Evolutionary conservation across 208 protist species (phyloP).

Genomic region (Novymonas esmeraldas): DNA sequence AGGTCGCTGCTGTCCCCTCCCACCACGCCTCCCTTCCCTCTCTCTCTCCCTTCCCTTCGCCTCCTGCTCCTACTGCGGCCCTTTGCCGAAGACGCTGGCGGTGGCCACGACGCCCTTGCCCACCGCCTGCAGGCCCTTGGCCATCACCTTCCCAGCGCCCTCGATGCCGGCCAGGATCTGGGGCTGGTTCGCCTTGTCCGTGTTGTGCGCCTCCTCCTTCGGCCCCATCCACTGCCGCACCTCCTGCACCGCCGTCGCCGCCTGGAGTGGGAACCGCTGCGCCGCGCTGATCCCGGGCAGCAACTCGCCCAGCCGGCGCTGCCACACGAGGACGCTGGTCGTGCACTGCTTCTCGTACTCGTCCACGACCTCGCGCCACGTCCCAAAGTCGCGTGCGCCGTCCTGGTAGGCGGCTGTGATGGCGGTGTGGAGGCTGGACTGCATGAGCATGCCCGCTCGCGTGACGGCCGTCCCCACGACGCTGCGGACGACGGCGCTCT

Average conservation of each 20-base stretch:
- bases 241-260: slow-evolving; percentile 52
- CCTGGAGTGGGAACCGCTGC: slow-evolving; percentile 74
- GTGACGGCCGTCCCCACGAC: slow-evolving; percentile 78
- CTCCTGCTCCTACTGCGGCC: slow-evolving; percentile 7
- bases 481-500: slow-evolving; percentile 71
- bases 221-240: slow-evolving; percentile 50
- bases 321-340: slow-evolving; percentile 63
- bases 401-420: slow-evolving; percentile 51
- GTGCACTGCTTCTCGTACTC: slow-evolving; percentile 67
- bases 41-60: too few species aligned
- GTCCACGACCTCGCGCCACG: slow-evolving; percentile 54
- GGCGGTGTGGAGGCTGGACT: slow-evolving; percentile 62
- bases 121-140: slow-evolving; percentile 72
- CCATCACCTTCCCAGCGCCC: slow-evolving; percentile 64
- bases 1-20: too few species aligned
- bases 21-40: too few species aligned
- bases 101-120: slow-evolving; percentile 55
- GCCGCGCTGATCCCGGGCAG: slow-evolving; percentile 57
- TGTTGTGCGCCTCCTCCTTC: slow-evolving; percentile 50
- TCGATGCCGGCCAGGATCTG: slow-evolving; percentile 66
- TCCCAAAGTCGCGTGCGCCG: slow-evolving; percentile 57
- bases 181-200: slow-evolving; percentile 50
- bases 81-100: slow-evolving; percentile 49
- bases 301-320: slow-evolving; percentile 49
- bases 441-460: slow-evolving; percentile 60